Evolutionary conservation across 305 asterid genomes (phyloP).

Genomic region (Fraxinus nigra): DNA sequence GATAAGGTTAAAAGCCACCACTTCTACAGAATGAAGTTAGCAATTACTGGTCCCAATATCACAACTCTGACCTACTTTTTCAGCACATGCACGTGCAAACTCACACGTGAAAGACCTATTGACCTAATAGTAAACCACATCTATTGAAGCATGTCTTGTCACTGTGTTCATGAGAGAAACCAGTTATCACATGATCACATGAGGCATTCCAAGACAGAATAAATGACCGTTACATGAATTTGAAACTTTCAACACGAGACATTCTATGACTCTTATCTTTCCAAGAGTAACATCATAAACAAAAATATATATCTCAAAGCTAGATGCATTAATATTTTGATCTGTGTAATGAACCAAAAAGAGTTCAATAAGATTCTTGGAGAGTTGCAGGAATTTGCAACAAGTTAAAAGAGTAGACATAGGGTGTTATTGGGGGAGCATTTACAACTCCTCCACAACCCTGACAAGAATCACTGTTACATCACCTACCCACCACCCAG

Average conservation of each 20-base stretch:
- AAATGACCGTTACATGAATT: neutral
- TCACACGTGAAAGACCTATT: neutral
- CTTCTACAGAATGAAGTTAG: slow-evolving; percentile 11
- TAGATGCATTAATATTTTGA: neutral
- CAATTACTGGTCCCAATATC: neutral
- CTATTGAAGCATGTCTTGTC: neutral
- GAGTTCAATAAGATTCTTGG: slow-evolving; percentile 12
- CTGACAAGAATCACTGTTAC: neutral
- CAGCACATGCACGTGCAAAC: neutral
- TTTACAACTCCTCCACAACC: neutral
- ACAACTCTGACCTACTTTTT: neutral
- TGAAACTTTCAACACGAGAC: neutral
- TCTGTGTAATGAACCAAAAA: neutral
- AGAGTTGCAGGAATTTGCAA: slow-evolving; percentile 2
- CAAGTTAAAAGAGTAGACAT: neutral
- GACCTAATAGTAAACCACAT: neutral
- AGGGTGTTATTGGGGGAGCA: neutral
- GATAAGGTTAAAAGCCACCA: slow-evolving; percentile 22
- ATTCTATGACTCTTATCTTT: neutral
- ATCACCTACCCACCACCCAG: neutral
- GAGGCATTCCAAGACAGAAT: neutral
- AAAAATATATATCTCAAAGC: slow-evolving; percentile 1
- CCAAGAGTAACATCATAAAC: slow-evolving; percentile 12
- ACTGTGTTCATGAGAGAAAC: neutral
- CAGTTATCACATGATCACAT: slow-evolving; percentile 1